Base-by-base conservation (phyloP, 805 yeast species). In the Wickerhamia fluorescens region DNA sequence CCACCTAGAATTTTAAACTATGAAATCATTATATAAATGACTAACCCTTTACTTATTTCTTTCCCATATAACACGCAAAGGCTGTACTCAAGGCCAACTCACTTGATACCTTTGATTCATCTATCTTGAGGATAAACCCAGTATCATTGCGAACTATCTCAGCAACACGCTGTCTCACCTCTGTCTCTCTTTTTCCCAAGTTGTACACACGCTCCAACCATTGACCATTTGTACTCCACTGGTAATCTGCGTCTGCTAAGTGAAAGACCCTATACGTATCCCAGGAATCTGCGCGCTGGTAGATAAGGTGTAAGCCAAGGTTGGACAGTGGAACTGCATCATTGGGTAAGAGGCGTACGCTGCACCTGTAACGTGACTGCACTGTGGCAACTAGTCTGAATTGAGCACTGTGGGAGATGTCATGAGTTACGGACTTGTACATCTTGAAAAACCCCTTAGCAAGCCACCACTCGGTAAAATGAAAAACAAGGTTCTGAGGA, bases 121-220 rank as follows among this genome's bases (percentile, higher is more conserved):
- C 10, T 18, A 18, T 18, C 20, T 10, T 7, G 10, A 18, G 7
- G 20, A 10, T 18, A 18, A 18, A 18, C 9, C 9, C 20, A 10
- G 20, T 8, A 18, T 10, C 20, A 18, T 18, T 7, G 7, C 9
- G 10, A 7, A 8, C 20, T 7, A 10, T 10, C 20, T 18, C 20
- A 10, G 20, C 20, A 18, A 18, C 10, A 8, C 20, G 20, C n/a
- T 24, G 17, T 26, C 82, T 62, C 11, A 78, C 62, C 46, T 76
- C 84, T 14, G 73, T 61, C 38, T 74, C 81, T 49, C 71, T 73
- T 45, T 77, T 80, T 7, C 83, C 84, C 9, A 68, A 46, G 40
- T 77, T 75, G 26, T 53, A 57, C 15, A 76, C 78, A 35, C 58
- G 59, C 47, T 77, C 84, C 29, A 77, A 55, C 51, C 61, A 73